A percentile compares a stretch with the other conserved stretches of the same genome.
Conservation (phyloP, 805 yeast species). For the Candida boleticola region DNA sequence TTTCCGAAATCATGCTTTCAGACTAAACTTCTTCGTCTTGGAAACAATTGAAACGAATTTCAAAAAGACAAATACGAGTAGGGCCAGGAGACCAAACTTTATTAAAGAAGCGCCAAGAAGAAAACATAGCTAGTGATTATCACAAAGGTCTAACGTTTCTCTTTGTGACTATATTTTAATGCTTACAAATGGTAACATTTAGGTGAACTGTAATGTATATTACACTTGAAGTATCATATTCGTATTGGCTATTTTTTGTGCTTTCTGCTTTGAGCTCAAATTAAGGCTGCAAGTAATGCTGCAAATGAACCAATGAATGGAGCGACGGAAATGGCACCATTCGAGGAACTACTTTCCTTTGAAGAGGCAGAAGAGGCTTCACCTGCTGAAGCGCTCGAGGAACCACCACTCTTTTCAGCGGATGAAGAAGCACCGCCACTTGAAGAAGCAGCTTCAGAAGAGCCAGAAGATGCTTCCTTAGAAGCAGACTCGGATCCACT, state of each 20-base stretch:
- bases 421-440: not conserved
- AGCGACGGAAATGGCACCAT: not conserved
- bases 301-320: slow-evolving; percentile 1
- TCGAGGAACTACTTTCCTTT: not conserved
- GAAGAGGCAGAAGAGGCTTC: not conserved
- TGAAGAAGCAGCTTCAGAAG: not conserved
- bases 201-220: too few relatives aligned
- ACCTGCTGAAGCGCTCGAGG: not conserved
- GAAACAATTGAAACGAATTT: not conserved
- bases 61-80: not conserved
- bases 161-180: too few relatives aligned
- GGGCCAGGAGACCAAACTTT: too few relatives aligned
- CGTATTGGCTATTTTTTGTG: too few relatives aligned
- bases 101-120: too few relatives aligned
- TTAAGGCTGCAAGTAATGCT: not conserved
- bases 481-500: not conserved
- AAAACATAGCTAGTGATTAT: too few relatives aligned
- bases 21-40: not conserved
- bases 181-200: too few relatives aligned
- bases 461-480: not conserved
- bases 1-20: not conserved
- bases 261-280: not conserved
- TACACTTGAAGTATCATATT: not conserved
- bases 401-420: not conserved
- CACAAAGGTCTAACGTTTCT: too few relatives aligned